Evolutionary conservation across 2,329 filamentous ascomycete genomes (phyloP).

Genomic region (Elsinoe fawcettii): DNA sequence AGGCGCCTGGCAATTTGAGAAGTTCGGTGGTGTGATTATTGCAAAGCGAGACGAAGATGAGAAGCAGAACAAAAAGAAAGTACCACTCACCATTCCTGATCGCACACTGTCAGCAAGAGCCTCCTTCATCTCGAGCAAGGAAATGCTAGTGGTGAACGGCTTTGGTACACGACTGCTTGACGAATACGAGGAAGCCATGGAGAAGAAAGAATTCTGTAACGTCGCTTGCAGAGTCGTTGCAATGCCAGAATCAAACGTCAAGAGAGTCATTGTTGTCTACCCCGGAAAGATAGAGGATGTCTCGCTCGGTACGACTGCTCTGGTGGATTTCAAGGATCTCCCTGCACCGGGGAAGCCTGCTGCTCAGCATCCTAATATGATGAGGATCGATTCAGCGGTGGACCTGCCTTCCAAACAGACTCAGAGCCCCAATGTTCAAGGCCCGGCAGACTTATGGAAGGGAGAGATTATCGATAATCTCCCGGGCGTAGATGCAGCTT

Average conservation of each 20-base stretch:
- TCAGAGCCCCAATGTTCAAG: not conserved
- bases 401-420: not conserved
- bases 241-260: not conserved
- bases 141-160: not conserved
- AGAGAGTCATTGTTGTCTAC: not conserved
- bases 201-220: not conserved
- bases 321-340: not conserved
- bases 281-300: not conserved
- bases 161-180: not conserved
- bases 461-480: not conserved
- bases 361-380: not conserved
- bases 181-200: not conserved
- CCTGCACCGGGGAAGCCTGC: not conserved
- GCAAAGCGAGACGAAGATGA: not conserved
- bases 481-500: not conserved
- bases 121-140: constrained; percentile 1
- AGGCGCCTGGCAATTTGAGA: not conserved
- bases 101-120: not conserved
- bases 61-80: not conserved
- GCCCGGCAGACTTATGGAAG: not conserved
- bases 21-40: not conserved
- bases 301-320: not conserved
- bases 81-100: not conserved
- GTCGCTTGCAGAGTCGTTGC: not conserved
- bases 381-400: not conserved